A percentile compares a stretch with the other conserved stretches of the same genome.
Evolutionary conservation across 2,329 filamentous ascomycete genomes (phyloP).

Genomic region (Leptoxyphium fumago): DNA sequence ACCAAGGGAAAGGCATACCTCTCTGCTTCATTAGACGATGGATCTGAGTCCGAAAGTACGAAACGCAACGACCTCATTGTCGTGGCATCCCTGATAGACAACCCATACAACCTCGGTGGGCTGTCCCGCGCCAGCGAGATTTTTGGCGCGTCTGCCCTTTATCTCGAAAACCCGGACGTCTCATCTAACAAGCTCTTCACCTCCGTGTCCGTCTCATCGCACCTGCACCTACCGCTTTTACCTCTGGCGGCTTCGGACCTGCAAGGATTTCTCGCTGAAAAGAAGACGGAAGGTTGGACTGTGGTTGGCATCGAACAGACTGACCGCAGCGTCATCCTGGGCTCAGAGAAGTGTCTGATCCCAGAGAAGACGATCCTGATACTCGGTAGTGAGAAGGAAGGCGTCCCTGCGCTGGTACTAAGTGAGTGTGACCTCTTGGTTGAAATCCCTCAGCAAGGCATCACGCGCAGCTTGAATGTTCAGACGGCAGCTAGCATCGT

Average conservation of each 20-base stretch:
- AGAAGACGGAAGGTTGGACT: conserved; percentile 33
- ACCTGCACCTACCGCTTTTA: conserved; percentile 33
- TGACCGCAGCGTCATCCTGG: conserved; percentile 32
- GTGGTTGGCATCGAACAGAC: conserved; percentile 42
- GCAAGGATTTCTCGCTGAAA: conserved; percentile 23
- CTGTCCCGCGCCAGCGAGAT: conserved; percentile 37
- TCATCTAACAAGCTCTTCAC: conserved; percentile 34
- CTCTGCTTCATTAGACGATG: conserved; percentile 12
- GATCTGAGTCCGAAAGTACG: conserved; percentile 10
- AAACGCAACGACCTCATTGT: conserved; percentile 27
- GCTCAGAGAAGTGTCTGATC: conserved; percentile 18
- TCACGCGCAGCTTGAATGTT: conserved; percentile 41
- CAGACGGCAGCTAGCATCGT: conserved; percentile 39
- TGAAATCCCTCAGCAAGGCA: conserved; percentile 36
- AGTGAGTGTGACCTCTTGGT: conserved; percentile 36
- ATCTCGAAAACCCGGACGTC: conserved; percentile 28
- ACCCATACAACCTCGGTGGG: conserved; percentile 36
- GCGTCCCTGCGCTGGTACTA: conserved; percentile 33
- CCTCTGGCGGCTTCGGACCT: conserved; percentile 15
- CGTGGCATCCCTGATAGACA: conserved; percentile 36
- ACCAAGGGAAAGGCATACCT: conserved; percentile 36
- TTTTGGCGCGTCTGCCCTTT: conserved; percentile 33
- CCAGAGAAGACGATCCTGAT: conserved; percentile 26
- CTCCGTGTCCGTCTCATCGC: conserved; percentile 33
- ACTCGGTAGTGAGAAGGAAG: conserved; percentile 37